A percentile compares a stretch with the other conserved stretches of the same genome.
These are phyloP conservation scores for Ophiognomonia clavigignenti-juglandacearum DNA, from an alignment of 2,329 filamentous ascomycete genomes.

Conservation along the genomic window DNA sequence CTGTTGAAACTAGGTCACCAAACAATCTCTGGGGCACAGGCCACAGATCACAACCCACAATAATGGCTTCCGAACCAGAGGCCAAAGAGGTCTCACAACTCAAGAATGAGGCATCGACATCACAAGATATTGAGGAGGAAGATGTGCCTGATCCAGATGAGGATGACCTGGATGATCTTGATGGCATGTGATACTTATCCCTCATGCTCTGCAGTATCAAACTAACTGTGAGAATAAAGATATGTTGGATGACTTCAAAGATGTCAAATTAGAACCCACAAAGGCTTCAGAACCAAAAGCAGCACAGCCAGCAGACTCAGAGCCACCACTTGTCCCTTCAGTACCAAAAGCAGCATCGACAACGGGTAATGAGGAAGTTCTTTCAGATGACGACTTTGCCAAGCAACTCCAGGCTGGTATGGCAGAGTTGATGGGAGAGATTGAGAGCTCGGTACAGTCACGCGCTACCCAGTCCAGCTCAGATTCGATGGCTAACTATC, in stretches of 20 bases:
- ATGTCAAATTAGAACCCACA: constrained; percentile 52
- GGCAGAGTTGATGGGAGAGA: constrained; percentile 72
- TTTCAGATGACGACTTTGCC: constrained; percentile 73
- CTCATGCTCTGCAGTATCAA: neutral
- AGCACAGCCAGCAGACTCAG: constrained; percentile 21
- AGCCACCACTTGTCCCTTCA: constrained; percentile 14
- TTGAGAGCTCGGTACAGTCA: constrained; percentile 53
- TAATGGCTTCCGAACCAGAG: constrained; percentile 18
- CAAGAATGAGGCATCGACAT: constrained; percentile 21
- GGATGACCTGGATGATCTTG: constrained; percentile 86
- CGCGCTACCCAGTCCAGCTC: neutral
- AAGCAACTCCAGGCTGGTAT: constrained; percentile 87
- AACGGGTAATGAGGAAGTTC: constrained; percentile 32
- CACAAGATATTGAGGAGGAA: constrained; percentile 29
- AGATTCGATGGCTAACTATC: neutral
- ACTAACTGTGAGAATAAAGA: constrained; percentile 47
- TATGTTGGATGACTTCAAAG: constrained; percentile 85
- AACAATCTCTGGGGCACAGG: neutral
- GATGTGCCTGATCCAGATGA: constrained; percentile 85
- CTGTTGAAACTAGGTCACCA: neutral
- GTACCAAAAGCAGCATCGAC: constrained; percentile 21
- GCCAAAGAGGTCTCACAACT: constrained; percentile 14
- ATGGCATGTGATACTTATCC: constrained; percentile 53
- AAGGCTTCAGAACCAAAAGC: constrained; percentile 23
- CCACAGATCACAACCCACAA: neutral